Base-by-base conservation (phyloP, 805 yeast genomes). In the Lipomyces mesembrius region DNA sequence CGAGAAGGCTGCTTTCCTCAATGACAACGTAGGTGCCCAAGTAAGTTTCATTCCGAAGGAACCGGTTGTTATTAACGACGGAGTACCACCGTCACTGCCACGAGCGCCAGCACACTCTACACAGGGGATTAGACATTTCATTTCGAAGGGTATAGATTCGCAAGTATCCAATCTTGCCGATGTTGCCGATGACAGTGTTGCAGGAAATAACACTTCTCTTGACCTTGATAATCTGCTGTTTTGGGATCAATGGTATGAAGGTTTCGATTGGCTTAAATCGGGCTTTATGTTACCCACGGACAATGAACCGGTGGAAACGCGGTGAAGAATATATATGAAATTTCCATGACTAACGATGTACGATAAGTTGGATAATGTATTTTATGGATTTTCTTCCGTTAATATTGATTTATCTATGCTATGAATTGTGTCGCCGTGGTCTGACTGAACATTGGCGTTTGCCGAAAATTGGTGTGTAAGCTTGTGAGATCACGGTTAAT, bases 191-290 rank as follows among this genome's bases (percentile, higher is more conserved):
- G 57, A 54, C 20, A 3, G 14, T 1, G 37, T 49, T n/a, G 55
- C 27, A 12, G 55, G 25, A 22, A 25, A 22, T 25, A 25, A 52
- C 34, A 12, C 27, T n/a, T 20, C 34, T 8, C 20, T 60, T 11
- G 20, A 12, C 22, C 32, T 35, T 29, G 67, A 63, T 60, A 52
- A 34, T 34, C 9, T 56, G n/a, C 64, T 59, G 49, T 67, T 68
- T 39, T 66, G 69, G 69, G 66, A 66, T 4, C 49, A 59, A 32
- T 68, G 71, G 71, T 65, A 66, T 35, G 71, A 62, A 58, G 71
- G 70, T 12, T 60, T 68, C 20, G 71, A 67, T 53, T 68, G 71
- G 70, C 37, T 68, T 3, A 68, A 68, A 52, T 53, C 67, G 1
- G 71, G 71, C 12, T 68, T 67, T 46, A 68, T 68, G 69, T 43